A percentile compares a stretch with the other conserved stretches of the same genome.
phyloP scores from a whole-genome alignment of 1,284 basidiomycete species.

The Boletus sp. region DNA sequence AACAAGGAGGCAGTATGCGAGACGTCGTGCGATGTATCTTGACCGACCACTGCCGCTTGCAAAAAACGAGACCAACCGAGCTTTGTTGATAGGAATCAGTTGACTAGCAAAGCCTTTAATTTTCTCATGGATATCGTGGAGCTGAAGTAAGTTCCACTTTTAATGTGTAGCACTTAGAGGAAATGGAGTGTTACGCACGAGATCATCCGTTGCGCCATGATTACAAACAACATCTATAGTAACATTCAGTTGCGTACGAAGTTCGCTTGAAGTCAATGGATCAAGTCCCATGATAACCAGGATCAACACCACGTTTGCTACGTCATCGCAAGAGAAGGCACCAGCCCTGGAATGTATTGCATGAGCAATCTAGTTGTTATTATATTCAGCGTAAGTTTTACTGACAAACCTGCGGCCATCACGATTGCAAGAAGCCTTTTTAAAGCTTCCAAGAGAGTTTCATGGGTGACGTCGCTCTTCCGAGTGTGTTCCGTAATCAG shows the following conservation, averaged over 20 bases:
- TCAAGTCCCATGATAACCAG: constrained; percentile 59
- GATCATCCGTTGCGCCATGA: constrained; percentile 30
- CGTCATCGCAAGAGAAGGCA: constrained; percentile 38
- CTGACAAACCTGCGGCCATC: constrained; percentile 46
- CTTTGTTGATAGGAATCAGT: constrained; percentile 42
- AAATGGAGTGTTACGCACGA: constrained; percentile 30
- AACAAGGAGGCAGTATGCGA: constrained; percentile 48
- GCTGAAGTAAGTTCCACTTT: constrained; percentile 36
- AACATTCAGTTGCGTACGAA: constrained; percentile 43
- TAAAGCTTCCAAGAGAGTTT: constrained; percentile 32
- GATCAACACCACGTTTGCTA: constrained; percentile 46
- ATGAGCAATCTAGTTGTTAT: constrained; percentile 6
- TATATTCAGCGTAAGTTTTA: not conserved
- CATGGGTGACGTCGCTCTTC: constrained; percentile 11
- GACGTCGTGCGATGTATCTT: constrained; percentile 50
- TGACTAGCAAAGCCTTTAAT: constrained; percentile 37
- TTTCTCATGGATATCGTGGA: constrained; percentile 43
- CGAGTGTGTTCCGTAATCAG: constrained; percentile 4
- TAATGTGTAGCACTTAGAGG: not conserved
- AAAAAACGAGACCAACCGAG: constrained; percentile 48
- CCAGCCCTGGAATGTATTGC: constrained; percentile 30
- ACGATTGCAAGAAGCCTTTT: constrained; percentile 44
- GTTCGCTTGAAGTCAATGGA: constrained; percentile 39
- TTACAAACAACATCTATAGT: constrained; percentile 46
- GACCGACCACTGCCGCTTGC: constrained; percentile 47